phyloP scores from a whole-genome alignment of 805 yeast genomes.

The Candida mattraensis region DNA sequence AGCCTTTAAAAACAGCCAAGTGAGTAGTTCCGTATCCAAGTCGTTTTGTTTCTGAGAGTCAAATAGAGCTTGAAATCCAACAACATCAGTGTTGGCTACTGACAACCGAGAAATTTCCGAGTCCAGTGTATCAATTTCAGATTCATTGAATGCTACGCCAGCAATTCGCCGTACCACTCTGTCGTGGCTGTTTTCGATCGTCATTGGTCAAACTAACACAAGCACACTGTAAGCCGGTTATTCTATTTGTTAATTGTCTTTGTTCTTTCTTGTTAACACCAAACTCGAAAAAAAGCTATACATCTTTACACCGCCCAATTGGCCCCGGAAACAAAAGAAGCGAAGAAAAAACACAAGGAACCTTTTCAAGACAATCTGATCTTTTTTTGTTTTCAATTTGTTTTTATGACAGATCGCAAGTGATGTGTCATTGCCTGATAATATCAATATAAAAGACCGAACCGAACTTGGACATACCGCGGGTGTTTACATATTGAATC shows the following conservation, averaged over 20 bases:
- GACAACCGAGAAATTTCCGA: background rate
- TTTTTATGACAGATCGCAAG: slow-evolving; percentile 7
- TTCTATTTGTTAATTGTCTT: too few relatives aligned
- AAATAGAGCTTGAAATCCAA: too few relatives aligned
- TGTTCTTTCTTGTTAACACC: too few relatives aligned
- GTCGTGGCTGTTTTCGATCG: slow-evolving; percentile 9
- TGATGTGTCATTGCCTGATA: slow-evolving; percentile 7
- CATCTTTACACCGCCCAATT: too few relatives aligned
- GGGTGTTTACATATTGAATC: background rate
- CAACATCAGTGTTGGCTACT: background rate
- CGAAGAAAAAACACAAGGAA: slow-evolving; percentile 1
- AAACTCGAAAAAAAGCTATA: too few relatives aligned
- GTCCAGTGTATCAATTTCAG: background rate
- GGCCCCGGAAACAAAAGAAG: too few relatives aligned
- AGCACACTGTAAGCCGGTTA: too few relatives aligned
- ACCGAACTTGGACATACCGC: too few relatives aligned
- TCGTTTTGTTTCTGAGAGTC: background rate
- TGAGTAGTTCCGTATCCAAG: slow-evolving; percentile 5
- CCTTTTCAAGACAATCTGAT: background rate
- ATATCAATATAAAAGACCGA: slow-evolving; percentile 9
- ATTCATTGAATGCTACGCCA: slow-evolving; percentile 2
- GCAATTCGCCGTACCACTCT: slow-evolving; percentile 6
- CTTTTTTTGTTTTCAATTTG: slow-evolving; percentile 1
- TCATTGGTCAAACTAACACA: too few relatives aligned
- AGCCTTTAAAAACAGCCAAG: slow-evolving; percentile 11